Conservation (phyloP, 2,329 filamentous ascomycete genomes). For the Colletotrichum zoysiae region DNA sequence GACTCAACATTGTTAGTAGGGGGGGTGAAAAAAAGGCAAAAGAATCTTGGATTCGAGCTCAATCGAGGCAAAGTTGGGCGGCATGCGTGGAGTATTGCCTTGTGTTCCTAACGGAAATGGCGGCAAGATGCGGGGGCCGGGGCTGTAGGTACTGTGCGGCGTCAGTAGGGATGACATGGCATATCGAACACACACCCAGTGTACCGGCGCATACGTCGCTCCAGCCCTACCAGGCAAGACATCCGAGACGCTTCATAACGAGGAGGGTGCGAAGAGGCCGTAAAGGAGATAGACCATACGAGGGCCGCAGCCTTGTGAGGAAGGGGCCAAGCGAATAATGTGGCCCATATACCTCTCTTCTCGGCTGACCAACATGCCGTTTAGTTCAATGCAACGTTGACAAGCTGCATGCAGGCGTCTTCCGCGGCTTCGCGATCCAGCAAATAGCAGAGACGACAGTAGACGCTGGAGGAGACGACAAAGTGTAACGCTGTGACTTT, state of each 20-base stretch:
- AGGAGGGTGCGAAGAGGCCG: not conserved
- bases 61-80: no score
- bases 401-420: conserved; percentile 7
- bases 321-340: conserved; percentile 7
- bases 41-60: not conserved
- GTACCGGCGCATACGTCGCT: conserved; percentile 11
- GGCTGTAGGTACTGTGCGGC: conserved; percentile 1
- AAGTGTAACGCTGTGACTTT: conserved; percentile 14
- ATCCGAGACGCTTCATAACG: not conserved
- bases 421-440: not conserved
- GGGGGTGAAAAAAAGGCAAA: no score
- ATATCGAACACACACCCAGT: not conserved
- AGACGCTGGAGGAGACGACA: conserved; percentile 8
- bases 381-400: not conserved
- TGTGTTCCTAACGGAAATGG: not conserved
- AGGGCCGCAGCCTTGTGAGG: not conserved
- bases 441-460: not conserved
- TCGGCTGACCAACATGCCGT: conserved; percentile 3
- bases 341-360: not conserved
- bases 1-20: no score
- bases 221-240: conserved; percentile 34
- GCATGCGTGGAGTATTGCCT: not conserved
- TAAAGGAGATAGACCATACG: not conserved
- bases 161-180: conserved; percentile 1
- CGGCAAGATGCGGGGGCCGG: not conserved